Base-by-base conservation (phyloP, 306 rosid genomes). In the Astragalus glycyphyllos region DNA sequence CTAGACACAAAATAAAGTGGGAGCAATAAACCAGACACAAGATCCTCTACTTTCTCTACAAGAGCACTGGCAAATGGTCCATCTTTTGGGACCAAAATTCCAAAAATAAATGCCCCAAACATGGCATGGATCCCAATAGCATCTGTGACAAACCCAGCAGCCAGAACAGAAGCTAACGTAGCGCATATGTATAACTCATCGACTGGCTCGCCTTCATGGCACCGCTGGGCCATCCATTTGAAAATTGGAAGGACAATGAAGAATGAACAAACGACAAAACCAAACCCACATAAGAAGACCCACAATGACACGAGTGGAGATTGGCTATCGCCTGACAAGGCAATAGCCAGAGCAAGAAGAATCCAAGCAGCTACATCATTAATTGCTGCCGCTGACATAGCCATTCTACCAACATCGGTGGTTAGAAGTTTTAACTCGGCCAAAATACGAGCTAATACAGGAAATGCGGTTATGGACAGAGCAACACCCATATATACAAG, bases 351-450 rank as follows among this genome's bases (percentile, higher is more conserved):
- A 32, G 98, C 98, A 75, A 92, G 98, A 58, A 92, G 82, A 77
- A 92, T 81, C 98, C 98, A 92, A 15, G 98, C 98, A 31, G 89
- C 96, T 63, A 90, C 85, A 37, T 92, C 98, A 23, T 92, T 92
- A 31, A 92, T 86, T 62, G 98, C 98, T 29, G 98, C 98, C 37
- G 96, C 98, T 8, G 98, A 88, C 96, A 92, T 90, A 15, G 98
- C 98, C 76, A 84, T 70, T 77, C 84, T 71, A 3, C 98, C 98
- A 56, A 88, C 73, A 51, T 81, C 80, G 42, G 96, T 90, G n/a
- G 98, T 92, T 59, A 92, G 74, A 48, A 92, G 96, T 80, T 86
- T 92, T 65, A 92, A 80, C 87, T 92, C 98, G 0, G 98, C 96
- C 53, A 90, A 77, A 71, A 92, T 88, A 73, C 97, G 97, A 31